Percentiles rank a stretch among this genome's conserved stretches.
Conservation (phyloP, 495 filamentous ascomycete species). For the Cercophora newfieldiana region DNA sequence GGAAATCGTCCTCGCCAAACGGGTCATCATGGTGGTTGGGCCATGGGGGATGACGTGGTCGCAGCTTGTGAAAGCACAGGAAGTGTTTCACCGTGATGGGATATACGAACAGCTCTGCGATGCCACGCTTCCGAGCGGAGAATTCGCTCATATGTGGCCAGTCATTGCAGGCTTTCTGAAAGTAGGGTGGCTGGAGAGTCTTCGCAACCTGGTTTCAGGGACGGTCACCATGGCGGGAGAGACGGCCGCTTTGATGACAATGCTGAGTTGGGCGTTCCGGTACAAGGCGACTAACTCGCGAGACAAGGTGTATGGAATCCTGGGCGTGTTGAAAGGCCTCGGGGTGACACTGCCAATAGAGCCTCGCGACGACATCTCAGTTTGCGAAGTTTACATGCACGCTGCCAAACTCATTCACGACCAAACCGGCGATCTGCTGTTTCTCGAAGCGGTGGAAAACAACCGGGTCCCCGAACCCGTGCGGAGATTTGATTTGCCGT, state of each 20-base stretch:
- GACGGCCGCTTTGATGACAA: constrained; percentile 42
- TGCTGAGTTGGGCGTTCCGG: constrained; percentile 88
- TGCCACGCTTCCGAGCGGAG: not conserved
- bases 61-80: not conserved
- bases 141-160: constrained; percentile 7
- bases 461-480: not conserved
- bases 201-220: not conserved
- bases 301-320: constrained; percentile 6
- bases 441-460: not conserved
- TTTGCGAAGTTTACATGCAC: constrained; percentile 4
- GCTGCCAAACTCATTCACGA: not conserved
- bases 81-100: not conserved
- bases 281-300: constrained; percentile 66
- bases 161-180: not conserved
- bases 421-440: not conserved
- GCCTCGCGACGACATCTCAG: not conserved
- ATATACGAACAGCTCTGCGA: constrained; percentile 11
- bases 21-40: constrained; percentile 4
- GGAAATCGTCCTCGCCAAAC: not conserved
- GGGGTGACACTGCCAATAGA: not conserved
- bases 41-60: constrained; percentile 2
- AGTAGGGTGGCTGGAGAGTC: not conserved
- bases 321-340: not conserved
- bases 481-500: not conserved
- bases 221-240: not conserved